phyloP scores from a whole-genome alignment of 148 eudicot species.

The Cornus suecica region DNA sequence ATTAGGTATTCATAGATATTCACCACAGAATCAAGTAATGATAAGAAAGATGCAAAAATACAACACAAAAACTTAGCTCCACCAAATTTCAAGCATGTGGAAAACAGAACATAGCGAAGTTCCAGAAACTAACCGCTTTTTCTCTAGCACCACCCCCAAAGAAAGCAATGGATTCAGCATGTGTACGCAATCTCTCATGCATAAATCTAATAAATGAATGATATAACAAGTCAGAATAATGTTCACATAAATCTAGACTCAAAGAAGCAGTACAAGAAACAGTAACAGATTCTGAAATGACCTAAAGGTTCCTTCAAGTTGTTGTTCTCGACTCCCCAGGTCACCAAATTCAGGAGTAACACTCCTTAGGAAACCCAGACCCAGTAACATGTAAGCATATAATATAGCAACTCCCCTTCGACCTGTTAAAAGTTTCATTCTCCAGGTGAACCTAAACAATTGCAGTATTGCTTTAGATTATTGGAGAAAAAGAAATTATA shows the following conservation, averaged over 20 bases:
- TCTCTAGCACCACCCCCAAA: constrained; percentile 97
- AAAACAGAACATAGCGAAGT: not conserved
- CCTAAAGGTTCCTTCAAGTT: constrained; percentile 97
- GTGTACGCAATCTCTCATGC: constrained; percentile 97
- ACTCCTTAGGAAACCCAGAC: constrained; percentile 85
- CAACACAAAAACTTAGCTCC: not conserved
- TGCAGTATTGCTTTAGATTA: constrained; percentile 14
- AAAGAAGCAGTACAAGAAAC: constrained; percentile 3
- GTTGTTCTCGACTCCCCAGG: constrained; percentile 80
- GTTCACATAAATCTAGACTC: not conserved
- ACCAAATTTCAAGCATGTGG: not conserved
- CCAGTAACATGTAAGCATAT: constrained; percentile 92
- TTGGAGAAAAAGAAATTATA: constrained; percentile 5
- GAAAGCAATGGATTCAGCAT: constrained; percentile 97
- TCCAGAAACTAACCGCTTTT: constrained; percentile 57
- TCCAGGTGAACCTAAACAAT: constrained; percentile 88
- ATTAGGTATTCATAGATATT: not conserved
- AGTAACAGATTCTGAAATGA: constrained; percentile 19
- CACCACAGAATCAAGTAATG: not conserved
- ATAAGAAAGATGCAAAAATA: not conserved
- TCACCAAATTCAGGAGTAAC: constrained; percentile 97
- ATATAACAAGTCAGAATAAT: constrained; percentile 9
- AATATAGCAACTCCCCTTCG: constrained; percentile 80
- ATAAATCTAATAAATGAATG: constrained; percentile 54
- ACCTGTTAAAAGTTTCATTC: constrained; percentile 95